Evolutionary conservation across 495 filamentous ascomycete species (phyloP), one percentile per base, ranked within the genome.

Genomic region (Podospora pseudopauciseta): DNA sequence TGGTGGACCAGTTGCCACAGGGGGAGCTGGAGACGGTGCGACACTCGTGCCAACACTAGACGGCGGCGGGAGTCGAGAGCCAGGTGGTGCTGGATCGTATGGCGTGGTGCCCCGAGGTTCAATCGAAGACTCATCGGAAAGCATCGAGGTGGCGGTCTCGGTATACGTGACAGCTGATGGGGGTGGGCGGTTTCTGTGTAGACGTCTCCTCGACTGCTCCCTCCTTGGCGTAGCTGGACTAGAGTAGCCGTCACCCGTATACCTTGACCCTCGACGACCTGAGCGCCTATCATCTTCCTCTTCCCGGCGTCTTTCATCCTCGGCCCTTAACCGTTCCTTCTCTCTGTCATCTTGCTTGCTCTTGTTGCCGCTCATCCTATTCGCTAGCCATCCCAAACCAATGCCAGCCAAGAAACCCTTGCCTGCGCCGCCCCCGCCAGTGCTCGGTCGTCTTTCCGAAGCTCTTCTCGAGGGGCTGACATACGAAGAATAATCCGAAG

Each of bases 351-450:
- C 86, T 69, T 83, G 85, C 13, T 86, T 81, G 60, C 86, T 86
- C 49, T 84, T 88, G 72, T 11, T 19, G 61, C 61, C 61, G 61
- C 89, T 87, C 71, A 88, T 82, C 74, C 88, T 90, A 44, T 27
- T 63, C 5, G 76, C 88, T 77, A 79, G 86, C 76, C 70, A 92
- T 78, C 74, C 90, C 80, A 81, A 85, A 13, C 93, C 93, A 5
- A 92, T 79, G 2, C 86, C 87, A 39, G 89, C 86, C 30, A 86
- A 75, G 15, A 95, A 69, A 0, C 88, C 88, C 73, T 93, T 87
- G 23, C 84, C 83, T 4, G 86, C 72, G 3, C 80, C 82, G 20
- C 83, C 81, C 54, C 70, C 64, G 5, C 70, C 65, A 27, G 63
- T 71, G 28, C 62, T 74, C 59, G 60, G 65, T 20, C 67, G 75